Percentiles rank a stretch among this genome's conserved stretches.
Conservation (phyloP, 495 filamentous ascomycete species). For the Alectoria sarmentosa region DNA sequence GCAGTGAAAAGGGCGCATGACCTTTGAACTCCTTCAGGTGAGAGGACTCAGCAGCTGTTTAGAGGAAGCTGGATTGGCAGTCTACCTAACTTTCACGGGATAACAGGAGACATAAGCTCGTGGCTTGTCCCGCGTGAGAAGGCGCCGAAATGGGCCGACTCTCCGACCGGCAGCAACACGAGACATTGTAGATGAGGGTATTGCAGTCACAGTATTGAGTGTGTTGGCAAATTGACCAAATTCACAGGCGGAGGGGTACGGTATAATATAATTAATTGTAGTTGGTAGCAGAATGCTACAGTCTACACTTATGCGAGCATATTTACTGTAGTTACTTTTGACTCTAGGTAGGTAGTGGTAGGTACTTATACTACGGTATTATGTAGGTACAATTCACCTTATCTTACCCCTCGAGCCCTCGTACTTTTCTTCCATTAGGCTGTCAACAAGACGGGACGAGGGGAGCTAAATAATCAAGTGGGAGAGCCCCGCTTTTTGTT, state of each 20-base stretch:
- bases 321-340: too few species aligned
- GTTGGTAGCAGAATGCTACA: too few species aligned
- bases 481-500: constrained; percentile 5
- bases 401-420: too few species aligned
- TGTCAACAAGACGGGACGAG: too few species aligned
- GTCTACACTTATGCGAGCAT: too few species aligned
- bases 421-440: too few species aligned
- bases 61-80: background rate
- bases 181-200: background rate
- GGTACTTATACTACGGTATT: too few species aligned
- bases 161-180: constrained; percentile 5
- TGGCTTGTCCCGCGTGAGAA: constrained; percentile 4
- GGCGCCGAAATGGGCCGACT: background rate
- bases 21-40: constrained; percentile 8
- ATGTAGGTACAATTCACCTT: too few species aligned
- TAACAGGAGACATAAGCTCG: constrained; percentile 15
- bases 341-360: too few species aligned
- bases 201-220: background rate
- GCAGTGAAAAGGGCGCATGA: constrained; percentile 51
- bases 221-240: background rate
- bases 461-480: too few species aligned
- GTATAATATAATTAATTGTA: too few species aligned
- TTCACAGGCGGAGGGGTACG: background rate
- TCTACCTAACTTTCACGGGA: constrained; percentile 15
- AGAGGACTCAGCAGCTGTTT: background rate